These are phyloP conservation scores for Penicillium oxalicum DNA, from an alignment of 2,329 filamentous ascomycete species.

Conservation along the genomic window DNA sequence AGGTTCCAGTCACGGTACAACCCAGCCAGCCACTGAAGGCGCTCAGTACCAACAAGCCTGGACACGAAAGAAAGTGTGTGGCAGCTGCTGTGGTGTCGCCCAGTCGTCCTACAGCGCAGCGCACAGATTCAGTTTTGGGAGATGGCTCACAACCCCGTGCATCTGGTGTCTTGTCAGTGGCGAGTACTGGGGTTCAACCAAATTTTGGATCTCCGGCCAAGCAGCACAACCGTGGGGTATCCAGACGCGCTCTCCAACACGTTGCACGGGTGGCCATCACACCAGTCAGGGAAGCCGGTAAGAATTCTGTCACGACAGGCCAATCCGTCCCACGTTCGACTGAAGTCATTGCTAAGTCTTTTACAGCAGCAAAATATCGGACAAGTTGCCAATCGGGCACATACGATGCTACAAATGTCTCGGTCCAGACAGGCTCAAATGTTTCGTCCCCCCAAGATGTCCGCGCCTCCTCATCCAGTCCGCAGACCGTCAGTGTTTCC, in stretches of 20 bases:
- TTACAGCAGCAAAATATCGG: not conserved
- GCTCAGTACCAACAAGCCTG: slow-evolving; percentile 1
- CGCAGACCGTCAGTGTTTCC: not conserved
- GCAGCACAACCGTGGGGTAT: slow-evolving; percentile 2
- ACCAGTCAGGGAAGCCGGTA: not conserved
- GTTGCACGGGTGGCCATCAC: not conserved
- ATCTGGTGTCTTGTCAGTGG: not conserved
- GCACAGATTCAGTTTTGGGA: not conserved
- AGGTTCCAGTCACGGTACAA: slow-evolving; percentile 3
- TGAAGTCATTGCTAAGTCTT: not conserved
- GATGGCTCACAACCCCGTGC: not conserved
- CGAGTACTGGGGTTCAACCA: not conserved
- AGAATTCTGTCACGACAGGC: not conserved
- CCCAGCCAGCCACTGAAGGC: slow-evolving; percentile 5
- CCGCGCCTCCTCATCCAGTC: not conserved
- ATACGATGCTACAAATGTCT: not conserved
- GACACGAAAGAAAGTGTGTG: slow-evolving; percentile 7
- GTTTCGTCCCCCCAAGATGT: not conserved
- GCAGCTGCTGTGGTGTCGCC: slow-evolving; percentile 3
- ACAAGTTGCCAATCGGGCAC: not conserved
- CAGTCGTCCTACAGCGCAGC: not conserved
- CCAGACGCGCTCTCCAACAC: slow-evolving; percentile 1
- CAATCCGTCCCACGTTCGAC: not conserved
- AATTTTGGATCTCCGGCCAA: not conserved
- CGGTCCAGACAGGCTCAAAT: not conserved